A percentile compares a stretch with the other conserved stretches of the same genome.
phyloP scores from a whole-genome alignment of 306 rosid species.

The Cicer cuneatum region DNA sequence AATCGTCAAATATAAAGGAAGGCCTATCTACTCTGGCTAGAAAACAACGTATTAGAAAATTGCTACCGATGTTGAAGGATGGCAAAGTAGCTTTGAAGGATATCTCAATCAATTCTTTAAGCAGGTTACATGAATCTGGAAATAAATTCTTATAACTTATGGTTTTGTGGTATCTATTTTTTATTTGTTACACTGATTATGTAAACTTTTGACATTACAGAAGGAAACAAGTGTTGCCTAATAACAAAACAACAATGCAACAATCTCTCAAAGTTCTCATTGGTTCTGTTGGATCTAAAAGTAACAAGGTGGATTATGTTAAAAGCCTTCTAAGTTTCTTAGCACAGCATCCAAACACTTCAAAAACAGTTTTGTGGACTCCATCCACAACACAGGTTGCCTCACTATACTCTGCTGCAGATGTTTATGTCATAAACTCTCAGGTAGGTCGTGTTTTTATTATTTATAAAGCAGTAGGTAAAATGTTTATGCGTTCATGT shows the following conservation, averaged over 20 bases:
- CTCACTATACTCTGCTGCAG: conserved; percentile 94
- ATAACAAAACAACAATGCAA: conserved; percentile 46
- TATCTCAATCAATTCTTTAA: conserved; percentile 41
- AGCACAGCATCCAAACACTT: conserved; percentile 74
- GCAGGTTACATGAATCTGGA: conserved; percentile 49
- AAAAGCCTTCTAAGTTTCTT: conserved; percentile 71
- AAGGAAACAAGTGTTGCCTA: conserved; percentile 53
- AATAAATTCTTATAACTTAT: conserved; percentile 23
- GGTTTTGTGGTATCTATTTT: conserved; percentile 41
- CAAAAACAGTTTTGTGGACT: conserved; percentile 88
- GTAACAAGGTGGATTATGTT: conserved; percentile 89
- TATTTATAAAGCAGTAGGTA: background rate
- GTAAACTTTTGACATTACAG: conserved; percentile 43
- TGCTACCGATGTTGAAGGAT: conserved; percentile 57
- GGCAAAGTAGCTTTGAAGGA: conserved; percentile 47
- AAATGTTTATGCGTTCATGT: conserved; percentile 6
- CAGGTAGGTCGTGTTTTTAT: conserved; percentile 65
- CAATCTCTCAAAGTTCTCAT: conserved; percentile 72
- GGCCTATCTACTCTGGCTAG: conserved; percentile 51
- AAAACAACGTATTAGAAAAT: conserved; percentile 64
- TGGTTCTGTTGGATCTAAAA: conserved; percentile 97
- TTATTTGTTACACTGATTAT: conserved; percentile 49
- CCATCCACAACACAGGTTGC: conserved; percentile 87
- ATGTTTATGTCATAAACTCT: conserved; percentile 87
- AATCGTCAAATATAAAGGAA: conserved; percentile 45